A percentile compares a stretch with the other conserved stretches of the same genome.
Conservation (phyloP, 768 basidiomycete species). For the Mycena amicta region DNA sequence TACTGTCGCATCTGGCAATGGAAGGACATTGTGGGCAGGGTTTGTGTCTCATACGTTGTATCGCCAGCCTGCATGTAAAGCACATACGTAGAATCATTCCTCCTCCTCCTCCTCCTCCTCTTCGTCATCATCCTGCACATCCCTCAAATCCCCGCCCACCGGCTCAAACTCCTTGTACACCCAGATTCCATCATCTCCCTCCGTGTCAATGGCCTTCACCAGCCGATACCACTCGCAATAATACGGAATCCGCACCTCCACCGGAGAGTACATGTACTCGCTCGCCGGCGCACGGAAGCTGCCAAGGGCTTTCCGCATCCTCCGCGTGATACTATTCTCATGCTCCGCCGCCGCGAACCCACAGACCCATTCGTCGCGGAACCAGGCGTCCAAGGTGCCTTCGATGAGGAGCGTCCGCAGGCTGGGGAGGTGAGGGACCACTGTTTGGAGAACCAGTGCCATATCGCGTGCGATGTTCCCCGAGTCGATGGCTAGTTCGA, state of each 20-base stretch:
- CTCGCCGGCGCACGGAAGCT: not conserved
- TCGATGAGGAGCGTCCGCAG: not conserved
- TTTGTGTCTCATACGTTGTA: no score
- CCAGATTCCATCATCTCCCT: not conserved
- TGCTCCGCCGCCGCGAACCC: not conserved
- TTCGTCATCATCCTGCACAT: no score
- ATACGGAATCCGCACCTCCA: not conserved
- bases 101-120: no score
- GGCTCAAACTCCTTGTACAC: not conserved
- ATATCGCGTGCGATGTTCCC: not conserved
- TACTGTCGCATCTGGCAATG: no score
- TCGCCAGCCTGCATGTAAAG: no score
- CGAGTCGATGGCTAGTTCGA: slow-evolving; percentile 5
- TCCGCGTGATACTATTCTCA: not conserved
- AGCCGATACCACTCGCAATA: not conserved
- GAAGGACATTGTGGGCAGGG: no score
- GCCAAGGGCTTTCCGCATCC: not conserved
- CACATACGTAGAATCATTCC: no score
- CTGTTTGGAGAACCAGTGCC: not conserved
- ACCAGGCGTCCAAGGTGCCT: not conserved
- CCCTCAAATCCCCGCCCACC: no score
- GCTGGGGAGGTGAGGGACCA: not conserved
- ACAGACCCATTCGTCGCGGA: not conserved
- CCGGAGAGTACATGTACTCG: not conserved
- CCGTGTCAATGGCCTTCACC: not conserved